phyloP scores from a whole-genome alignment of 2,329 filamentous ascomycete genomes.

The Emmonsiellopsis sp. region DNA sequence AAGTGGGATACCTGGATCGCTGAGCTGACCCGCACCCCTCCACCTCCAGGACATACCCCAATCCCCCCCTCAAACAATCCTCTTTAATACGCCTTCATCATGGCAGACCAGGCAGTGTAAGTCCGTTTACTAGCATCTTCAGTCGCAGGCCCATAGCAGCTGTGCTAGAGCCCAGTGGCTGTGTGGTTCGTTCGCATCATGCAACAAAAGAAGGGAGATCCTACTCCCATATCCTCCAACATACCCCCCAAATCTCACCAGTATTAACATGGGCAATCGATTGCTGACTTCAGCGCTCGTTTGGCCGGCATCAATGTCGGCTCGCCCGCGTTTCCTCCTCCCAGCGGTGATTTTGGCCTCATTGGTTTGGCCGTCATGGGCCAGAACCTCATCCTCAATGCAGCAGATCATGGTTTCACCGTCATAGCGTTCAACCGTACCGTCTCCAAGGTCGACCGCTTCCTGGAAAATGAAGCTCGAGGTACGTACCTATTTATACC shows the following conservation, averaged over 20 bases:
- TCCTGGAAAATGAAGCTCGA: conserved; percentile 85
- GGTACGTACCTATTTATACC: conserved; percentile 34
- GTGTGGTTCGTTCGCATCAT: neutral
- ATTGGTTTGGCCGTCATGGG: conserved; percentile 87
- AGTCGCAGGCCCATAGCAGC: neutral
- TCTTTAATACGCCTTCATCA: conserved; percentile 20
- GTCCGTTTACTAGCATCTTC: conserved; percentile 13
- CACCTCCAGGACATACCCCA: neutral
- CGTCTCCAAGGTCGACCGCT: conserved; percentile 92
- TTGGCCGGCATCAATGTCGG: conserved; percentile 65
- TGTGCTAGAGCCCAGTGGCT: neutral
- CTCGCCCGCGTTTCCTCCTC: conserved; percentile 44
- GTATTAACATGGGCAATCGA: neutral
- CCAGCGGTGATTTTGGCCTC: conserved; percentile 78
- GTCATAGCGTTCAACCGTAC: conserved; percentile 98
- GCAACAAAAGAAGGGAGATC: neutral
- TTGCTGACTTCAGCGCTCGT: conserved; percentile 32
- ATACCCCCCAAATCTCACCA: neutral
- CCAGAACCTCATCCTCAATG: conserved; percentile 84
- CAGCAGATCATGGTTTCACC: conserved; percentile 87
- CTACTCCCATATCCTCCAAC: neutral
- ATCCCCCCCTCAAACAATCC: neutral
- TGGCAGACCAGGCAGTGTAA: conserved; percentile 38
- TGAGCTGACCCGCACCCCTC: conserved; percentile 2
- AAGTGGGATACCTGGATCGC: neutral